Evolutionary conservation across 2,329 filamentous ascomycete species (phyloP).

Genomic region (Niveomyces coronatus): DNA sequence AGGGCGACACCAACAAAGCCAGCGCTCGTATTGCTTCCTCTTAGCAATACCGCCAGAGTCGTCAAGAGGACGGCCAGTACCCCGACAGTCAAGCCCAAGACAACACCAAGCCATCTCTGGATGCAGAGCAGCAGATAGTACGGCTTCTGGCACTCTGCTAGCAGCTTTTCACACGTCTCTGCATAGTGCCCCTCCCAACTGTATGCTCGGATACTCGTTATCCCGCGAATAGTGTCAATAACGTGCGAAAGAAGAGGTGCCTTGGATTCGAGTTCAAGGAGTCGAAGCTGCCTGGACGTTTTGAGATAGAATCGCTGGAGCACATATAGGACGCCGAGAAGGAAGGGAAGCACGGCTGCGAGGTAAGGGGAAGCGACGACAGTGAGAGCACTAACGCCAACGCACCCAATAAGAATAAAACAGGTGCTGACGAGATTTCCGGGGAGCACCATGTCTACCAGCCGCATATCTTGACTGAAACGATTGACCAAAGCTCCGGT

Average conservation of each 20-base stretch:
- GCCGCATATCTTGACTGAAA: conserved; percentile 11
- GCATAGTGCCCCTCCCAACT: not conserved
- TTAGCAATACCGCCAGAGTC: too few species aligned
- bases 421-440: conserved; percentile 1
- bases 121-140: too few species aligned
- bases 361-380: conserved; percentile 7
- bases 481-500: conserved; percentile 10
- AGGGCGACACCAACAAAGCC: conserved; percentile 1
- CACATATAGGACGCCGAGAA: not conserved
- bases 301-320: conserved; percentile 10
- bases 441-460: conserved; percentile 9
- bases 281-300: conserved; percentile 10
- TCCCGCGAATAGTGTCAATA: conserved; percentile 33
- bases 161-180: not conserved
- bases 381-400: conserved; percentile 4
- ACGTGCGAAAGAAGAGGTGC: conserved; percentile 23
- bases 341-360: conserved; percentile 5
- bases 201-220: conserved; percentile 30
- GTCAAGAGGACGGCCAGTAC: too few species aligned
- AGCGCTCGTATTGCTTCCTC: too few species aligned
- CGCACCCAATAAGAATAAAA: not conserved
- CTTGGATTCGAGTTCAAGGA: conserved; percentile 20
- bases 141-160: not conserved
- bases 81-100: too few species aligned
- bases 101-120: too few species aligned